Percentiles rank a stretch among this genome's conserved stretches.
Evolutionary conservation across 2,329 filamentous ascomycete genomes (phyloP).

Genomic region (Calonectria ilicicola): DNA sequence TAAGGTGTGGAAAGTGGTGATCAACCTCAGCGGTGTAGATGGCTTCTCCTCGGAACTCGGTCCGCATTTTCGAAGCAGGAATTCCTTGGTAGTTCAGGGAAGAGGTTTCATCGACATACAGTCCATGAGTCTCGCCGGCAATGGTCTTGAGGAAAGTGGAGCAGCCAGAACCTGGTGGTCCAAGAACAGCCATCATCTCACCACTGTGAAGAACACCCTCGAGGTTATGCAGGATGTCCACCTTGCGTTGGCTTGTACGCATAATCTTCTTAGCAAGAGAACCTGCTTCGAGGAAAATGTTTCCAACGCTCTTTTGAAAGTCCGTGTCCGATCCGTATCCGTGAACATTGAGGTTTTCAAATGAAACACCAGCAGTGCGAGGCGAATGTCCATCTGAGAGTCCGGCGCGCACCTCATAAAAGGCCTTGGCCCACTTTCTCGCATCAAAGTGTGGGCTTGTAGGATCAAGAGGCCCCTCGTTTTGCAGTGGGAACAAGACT

Average conservation of each 20-base stretch:
- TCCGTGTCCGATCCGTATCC: constrained; percentile 75
- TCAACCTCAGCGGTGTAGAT: constrained; percentile 88
- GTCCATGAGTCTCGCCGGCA: constrained; percentile 82
- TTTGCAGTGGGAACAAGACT: not conserved
- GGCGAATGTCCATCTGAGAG: not conserved
- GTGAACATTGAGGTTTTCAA: constrained; percentile 72
- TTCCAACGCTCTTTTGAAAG: constrained; percentile 73
- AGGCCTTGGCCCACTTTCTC: constrained; percentile 8
- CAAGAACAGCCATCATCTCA: constrained; percentile 79
- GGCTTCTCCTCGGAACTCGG: constrained; percentile 80
- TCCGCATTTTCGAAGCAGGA: constrained; percentile 77
- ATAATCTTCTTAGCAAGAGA: constrained; percentile 56
- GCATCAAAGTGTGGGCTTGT: constrained; percentile 1
- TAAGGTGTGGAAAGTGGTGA: constrained; percentile 79
- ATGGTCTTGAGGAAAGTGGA: constrained; percentile 85
- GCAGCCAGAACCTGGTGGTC: constrained; percentile 76
- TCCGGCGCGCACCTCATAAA: not conserved
- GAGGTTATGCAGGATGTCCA: constrained; percentile 74
- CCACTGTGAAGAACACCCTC: constrained; percentile 75
- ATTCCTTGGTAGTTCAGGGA: constrained; percentile 80
- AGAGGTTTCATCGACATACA: constrained; percentile 74
- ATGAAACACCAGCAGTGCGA: constrained; percentile 63
- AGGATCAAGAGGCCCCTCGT: not conserved
- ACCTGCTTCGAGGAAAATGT: constrained; percentile 63
- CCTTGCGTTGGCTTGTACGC: constrained; percentile 63